These are phyloP conservation scores for Pseudogymnoascus sp. DNA, from an alignment of 2,329 filamentous ascomycete species.

Conservation along the genomic window DNA sequence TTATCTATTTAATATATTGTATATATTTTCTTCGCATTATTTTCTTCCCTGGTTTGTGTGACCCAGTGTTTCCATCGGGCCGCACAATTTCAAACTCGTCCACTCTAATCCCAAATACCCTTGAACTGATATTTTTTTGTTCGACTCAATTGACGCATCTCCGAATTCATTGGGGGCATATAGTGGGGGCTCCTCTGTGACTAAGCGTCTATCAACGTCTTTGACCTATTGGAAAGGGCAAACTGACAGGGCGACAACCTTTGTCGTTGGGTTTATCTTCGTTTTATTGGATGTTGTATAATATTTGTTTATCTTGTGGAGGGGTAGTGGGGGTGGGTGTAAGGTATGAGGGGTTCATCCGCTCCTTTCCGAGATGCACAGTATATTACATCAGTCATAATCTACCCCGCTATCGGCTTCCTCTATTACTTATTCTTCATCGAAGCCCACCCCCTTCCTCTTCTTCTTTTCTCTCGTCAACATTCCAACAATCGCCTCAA, in stretches of 20 bases:
- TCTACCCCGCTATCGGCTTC: constrained; percentile 8
- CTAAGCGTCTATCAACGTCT: not conserved
- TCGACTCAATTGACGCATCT: not conserved
- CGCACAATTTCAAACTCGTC: not conserved
- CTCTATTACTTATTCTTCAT: constrained; percentile 7
- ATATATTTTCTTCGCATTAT: not conserved
- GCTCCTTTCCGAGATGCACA: constrained; percentile 9
- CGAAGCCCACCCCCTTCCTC: constrained; percentile 5
- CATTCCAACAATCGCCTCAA: constrained; percentile 5
- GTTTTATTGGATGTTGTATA: constrained; percentile 6
- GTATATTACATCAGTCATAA: constrained; percentile 3
- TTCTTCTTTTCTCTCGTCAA: not conserved
- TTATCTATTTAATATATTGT: constrained; percentile 4
- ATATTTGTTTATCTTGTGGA: not conserved
- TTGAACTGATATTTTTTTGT: not conserved
- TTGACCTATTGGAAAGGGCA: not conserved
- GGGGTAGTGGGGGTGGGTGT: constrained; percentile 1
- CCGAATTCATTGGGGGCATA: not conserved
- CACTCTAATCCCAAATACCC: not conserved
- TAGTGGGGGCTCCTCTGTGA: not conserved
- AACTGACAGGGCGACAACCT: not conserved
- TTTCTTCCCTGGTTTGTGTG: not conserved
- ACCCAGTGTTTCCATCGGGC: not conserved
- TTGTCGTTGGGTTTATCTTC: not conserved
- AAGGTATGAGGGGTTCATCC: not conserved